These are phyloP conservation scores for Monosporascus sp. DNA, from an alignment of 2,329 filamentous ascomycete species.

Conservation along the genomic window DNA sequence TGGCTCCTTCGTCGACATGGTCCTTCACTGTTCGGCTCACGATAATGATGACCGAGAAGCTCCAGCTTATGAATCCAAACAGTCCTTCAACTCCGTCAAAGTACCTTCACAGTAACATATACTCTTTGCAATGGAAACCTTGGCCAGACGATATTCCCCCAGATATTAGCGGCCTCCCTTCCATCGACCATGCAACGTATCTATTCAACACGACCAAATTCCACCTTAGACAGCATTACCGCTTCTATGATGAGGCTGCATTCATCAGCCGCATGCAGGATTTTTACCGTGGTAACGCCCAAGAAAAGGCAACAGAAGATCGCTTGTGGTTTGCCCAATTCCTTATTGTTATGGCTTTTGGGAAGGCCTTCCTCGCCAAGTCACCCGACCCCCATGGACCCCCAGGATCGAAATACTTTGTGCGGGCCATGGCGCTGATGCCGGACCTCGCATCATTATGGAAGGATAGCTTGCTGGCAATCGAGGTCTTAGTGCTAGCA, in stretches of 20 bases:
- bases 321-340: constrained; percentile 25
- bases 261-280: constrained; percentile 24
- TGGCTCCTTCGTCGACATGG: constrained; percentile 30
- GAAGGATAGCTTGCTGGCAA: constrained; percentile 33
- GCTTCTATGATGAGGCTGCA: constrained; percentile 28
- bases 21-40: constrained; percentile 29
- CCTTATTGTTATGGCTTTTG: constrained; percentile 21
- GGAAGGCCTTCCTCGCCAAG: constrained; percentile 21
- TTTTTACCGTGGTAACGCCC: constrained; percentile 17
- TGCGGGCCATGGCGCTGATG: constrained; percentile 31
- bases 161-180: constrained; percentile 29
- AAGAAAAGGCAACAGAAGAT: constrained; percentile 13
- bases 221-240: constrained; percentile 32
- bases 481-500: constrained; percentile 31
- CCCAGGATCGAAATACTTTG: constrained; percentile 27
- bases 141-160: constrained; percentile 16
- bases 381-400: constrained; percentile 10
- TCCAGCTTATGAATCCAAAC: constrained; percentile 17
- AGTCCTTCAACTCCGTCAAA: constrained; percentile 8
- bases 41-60: constrained; percentile 26
- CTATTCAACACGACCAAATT: constrained; percentile 33
- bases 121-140: constrained; percentile 4
- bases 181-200: constrained; percentile 28
- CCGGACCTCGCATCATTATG: constrained; percentile 29
- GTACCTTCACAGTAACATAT: constrained; percentile 23